A percentile compares a stretch with the other conserved stretches of the same genome.
These are phyloP conservation scores for Skeletonema menzelii DNA, from an alignment of 108 stramenopile species.

Conservation along the genomic window DNA sequence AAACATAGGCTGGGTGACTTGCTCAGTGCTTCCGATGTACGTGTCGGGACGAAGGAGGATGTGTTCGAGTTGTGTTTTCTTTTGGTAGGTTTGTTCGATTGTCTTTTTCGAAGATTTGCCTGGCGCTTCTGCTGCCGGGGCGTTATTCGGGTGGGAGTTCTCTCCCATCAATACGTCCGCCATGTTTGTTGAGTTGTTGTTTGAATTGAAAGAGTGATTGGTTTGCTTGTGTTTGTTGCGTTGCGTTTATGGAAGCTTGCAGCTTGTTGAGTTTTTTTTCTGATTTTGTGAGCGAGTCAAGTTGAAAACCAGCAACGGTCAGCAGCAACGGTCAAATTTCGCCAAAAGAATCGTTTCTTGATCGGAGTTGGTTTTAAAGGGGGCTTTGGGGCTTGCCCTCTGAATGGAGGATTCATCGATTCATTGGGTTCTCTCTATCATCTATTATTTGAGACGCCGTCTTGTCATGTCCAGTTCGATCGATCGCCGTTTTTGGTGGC, in stretches of 20 bases:
- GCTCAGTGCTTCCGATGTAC: slow-evolving; percentile 93
- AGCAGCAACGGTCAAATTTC: neutral
- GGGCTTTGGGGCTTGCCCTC: neutral
- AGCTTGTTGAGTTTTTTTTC: neutral
- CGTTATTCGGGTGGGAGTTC: neutral
- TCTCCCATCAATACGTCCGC: neutral
- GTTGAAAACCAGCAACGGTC: too few relatives aligned
- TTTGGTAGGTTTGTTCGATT: slow-evolving; percentile 89
- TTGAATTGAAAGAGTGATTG: neutral
- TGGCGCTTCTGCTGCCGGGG: neutral
- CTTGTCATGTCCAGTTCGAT: too few relatives aligned
- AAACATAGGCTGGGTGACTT: slow-evolving; percentile 88
- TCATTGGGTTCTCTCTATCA: too few relatives aligned
- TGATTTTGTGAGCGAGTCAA: neutral
- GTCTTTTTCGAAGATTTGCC: slow-evolving; percentile 40
- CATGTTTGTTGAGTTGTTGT: neutral
- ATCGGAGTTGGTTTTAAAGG: neutral
- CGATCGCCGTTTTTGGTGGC: too few relatives aligned
- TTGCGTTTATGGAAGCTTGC: neutral
- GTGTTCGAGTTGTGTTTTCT: slow-evolving; percentile 96
- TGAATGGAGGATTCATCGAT: too few relatives aligned
- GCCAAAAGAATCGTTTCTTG: neutral
- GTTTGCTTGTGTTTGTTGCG: neutral
- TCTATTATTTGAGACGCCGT: too few relatives aligned
- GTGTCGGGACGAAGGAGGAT: slow-evolving; percentile 95